Base-by-base conservation (phyloP, 495 filamentous ascomycete genomes). In the Cairneyella variabilis region DNA sequence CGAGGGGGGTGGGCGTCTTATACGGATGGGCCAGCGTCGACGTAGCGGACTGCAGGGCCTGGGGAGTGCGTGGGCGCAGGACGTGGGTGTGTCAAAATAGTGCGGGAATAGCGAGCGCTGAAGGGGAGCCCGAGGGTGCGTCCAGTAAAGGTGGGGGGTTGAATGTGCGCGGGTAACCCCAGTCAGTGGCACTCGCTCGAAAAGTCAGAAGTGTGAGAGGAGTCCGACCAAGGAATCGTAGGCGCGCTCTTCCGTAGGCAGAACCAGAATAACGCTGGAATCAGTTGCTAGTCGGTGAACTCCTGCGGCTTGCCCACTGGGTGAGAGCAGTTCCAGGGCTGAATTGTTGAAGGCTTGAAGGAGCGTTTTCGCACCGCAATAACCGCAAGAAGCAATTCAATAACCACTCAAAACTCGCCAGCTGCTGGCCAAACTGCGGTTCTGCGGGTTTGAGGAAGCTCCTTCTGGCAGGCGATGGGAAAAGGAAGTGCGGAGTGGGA, bases 1-100 rank as follows among this genome's bases (percentile, higher is more conserved):
- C 48, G 34, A 51, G 38, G 48, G 48, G 48, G 37, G 10, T 28
- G 48, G 48, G 38, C 36, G 37, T 41, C 48, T 51, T 51, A 51
- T 51, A 51, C 48, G 48, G 32, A 26, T 20, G 16, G 32, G 18
- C 28, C 41, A 25, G 44, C 22, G 44, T 14, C 22, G 26, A 27
- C 23, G 44, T 21, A 30, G 44, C 16, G 41, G 7, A 20, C 6
- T 14, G 38, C 7, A 20, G 6, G 12, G 38, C 16, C 7, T 44
- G 20, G 41, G 12, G 41, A 25, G 21, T 10, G 41, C 28, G 6
- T 12, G 20, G 41, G 21, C n/a, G 16, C 41, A 44, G 41, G 41
- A 44, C 41, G 41, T 44, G 41, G 41, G 41, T 44, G 41, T 44
- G 41, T 44, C 41, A 44, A 44, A 21, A 44, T 44, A 44, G 41